Evolutionary conservation across 2,329 filamentous ascomycete species (phyloP), one percentile per base, ranked within the genome.

Genomic region (Colletotrichum spinosum): DNA sequence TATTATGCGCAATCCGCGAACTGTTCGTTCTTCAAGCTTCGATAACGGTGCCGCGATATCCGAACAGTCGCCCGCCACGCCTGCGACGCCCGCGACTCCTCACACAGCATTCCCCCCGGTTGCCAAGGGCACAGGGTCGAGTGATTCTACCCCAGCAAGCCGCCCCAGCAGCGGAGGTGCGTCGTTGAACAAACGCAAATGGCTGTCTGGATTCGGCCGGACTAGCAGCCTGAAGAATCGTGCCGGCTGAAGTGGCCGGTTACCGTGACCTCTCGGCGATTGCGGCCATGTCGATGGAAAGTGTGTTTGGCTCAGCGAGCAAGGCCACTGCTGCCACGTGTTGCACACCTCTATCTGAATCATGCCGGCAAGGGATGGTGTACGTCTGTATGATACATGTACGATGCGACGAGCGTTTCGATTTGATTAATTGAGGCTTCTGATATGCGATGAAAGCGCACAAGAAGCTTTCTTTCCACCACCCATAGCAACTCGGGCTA

Each of bases 1-100:
- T 2, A 88, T 88, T 55, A 74, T 83, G 77, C 79, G 85, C 13
- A 84, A 81, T 55, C 76, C 69, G 1, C 60, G 71, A 65, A 39
- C 45, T 11, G 51, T 37, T 15, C 50, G 60, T 50, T 63, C 55
- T 5, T 63, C 67, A 34, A 73, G 54, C 56, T 67, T 69, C 2
- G 61, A 67, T 25, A 60, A 67, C 41, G 62, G 62, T 11, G 60
- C 50, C 12, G 55, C 67, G 7, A 25, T 68, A 7, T 7, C 51
- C 13, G 64, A 64, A 6, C 35, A 41, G 6, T 17, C 35, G 10
- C 57, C 53, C 5, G 44, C 44, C 2, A 45, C 45, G 8, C 66
- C 58, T 1, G 52, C 39, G 2, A 62, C 63, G 52, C 55, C 59
- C 15, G 34, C 53, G 39, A 38, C 55, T n/a, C 50, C 25, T 8